These are phyloP conservation scores for Eucalyptus microcorys DNA, from an alignment of 345 rosid genomes.

Conservation along the genomic window DNA sequence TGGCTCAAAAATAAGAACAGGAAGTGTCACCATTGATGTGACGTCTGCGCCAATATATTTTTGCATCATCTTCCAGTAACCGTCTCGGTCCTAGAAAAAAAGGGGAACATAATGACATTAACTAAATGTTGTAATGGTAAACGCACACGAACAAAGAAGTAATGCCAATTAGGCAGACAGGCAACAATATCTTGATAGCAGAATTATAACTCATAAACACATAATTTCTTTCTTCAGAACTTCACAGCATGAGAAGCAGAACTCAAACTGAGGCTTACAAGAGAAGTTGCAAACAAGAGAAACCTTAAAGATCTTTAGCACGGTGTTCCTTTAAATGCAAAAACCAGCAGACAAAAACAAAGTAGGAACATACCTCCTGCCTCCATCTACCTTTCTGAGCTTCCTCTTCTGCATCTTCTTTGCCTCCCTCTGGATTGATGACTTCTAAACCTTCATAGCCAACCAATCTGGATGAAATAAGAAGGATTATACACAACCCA, in stretches of 20 bases:
- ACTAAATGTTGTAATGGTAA: not conserved
- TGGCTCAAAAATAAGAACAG: conserved; percentile 83
- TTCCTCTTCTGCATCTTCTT: conserved; percentile 90
- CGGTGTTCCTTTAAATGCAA: not conserved
- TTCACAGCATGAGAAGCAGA: not conserved
- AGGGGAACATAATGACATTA: not conserved
- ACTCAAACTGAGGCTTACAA: not conserved
- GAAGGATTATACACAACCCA: not conserved
- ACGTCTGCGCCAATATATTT: conserved; percentile 79
- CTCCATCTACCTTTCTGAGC: conserved; percentile 92
- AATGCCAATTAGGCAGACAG: not conserved
- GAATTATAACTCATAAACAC: not conserved
- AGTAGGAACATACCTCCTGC: conserved; percentile 40
- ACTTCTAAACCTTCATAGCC: conserved; percentile 86
- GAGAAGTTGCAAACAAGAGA: not conserved
- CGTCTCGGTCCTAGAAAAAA: conserved; percentile 53
- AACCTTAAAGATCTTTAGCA: not conserved
- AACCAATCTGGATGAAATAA: conserved; percentile 18
- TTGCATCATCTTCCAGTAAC: conserved; percentile 97
- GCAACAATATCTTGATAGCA: not conserved
- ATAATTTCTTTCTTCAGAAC: not conserved
- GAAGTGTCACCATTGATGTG: conserved; percentile 95
- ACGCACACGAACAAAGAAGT: not conserved
- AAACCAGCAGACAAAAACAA: not conserved
- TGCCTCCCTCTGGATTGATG: conserved; percentile 89